These are phyloP conservation scores for Candida berthetii DNA, from an alignment of 805 yeast genomes.

Conservation along the genomic window DNA sequence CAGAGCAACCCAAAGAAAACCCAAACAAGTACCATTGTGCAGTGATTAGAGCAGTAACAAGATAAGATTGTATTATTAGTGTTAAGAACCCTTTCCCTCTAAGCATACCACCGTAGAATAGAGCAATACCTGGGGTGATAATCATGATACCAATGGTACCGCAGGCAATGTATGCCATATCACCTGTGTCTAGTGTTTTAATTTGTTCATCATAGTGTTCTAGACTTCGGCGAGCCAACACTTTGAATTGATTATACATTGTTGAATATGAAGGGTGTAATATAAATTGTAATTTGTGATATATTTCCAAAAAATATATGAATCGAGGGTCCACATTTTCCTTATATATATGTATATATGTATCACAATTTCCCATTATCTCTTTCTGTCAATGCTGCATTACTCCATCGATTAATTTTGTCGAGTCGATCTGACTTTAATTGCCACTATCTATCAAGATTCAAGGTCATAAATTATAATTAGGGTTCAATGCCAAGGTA, in stretches of 20 bases:
- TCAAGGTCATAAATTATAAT: too few relatives aligned
- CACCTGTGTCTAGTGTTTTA: slow-evolving; percentile 31
- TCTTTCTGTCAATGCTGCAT: too few relatives aligned
- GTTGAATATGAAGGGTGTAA: neutral
- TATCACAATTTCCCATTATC: too few relatives aligned
- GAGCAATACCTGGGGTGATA: slow-evolving; percentile 93
- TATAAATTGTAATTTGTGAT: too few relatives aligned
- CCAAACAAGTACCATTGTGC: slow-evolving; percentile 98
- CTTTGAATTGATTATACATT: neutral
- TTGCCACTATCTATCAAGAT: too few relatives aligned
- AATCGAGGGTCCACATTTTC: too few relatives aligned
- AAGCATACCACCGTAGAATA: slow-evolving; percentile 84
- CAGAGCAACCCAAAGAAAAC: slow-evolving; percentile 79
- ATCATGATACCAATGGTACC: slow-evolving; percentile 42
- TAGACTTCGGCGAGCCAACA: neutral
- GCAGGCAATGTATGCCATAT: slow-evolving; percentile 40
- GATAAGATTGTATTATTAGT: slow-evolving; percentile 70
- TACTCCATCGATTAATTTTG: too few relatives aligned
- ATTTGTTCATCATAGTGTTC: slow-evolving; percentile 25
- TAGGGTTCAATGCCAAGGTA: too few relatives aligned
- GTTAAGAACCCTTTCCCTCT: slow-evolving; percentile 79
- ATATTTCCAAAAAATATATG: too few relatives aligned
- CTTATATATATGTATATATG: too few relatives aligned
- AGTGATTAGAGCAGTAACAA: slow-evolving; percentile 63
- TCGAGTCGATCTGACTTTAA: too few relatives aligned